Evolutionary conservation across 371 early-diverging fungal species (phyloP).

Genomic region (Apophysomyces elegans): DNA sequence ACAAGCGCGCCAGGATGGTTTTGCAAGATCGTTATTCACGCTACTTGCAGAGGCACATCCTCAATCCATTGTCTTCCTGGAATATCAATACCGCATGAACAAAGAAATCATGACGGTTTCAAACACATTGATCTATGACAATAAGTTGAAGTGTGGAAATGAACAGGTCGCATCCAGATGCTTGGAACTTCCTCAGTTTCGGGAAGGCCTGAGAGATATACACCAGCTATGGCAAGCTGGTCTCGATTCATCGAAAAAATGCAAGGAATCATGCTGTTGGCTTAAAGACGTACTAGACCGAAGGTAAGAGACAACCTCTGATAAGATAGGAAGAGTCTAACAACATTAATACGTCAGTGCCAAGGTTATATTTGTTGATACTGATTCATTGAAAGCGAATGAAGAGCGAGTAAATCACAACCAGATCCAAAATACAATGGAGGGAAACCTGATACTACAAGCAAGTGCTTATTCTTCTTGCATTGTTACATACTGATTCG

Average conservation of each 20-base stretch:
- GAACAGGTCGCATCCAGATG: constrained; percentile 57
- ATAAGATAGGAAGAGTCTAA: not conserved
- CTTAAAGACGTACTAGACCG: constrained; percentile 66
- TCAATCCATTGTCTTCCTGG: constrained; percentile 74
- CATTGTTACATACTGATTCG: not conserved
- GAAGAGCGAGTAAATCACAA: constrained; percentile 60
- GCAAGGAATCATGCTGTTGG: constrained; percentile 62
- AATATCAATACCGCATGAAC: constrained; percentile 98
- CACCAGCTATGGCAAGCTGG: constrained; percentile 17
- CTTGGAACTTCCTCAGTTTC: constrained; percentile 55
- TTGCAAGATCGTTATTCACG: constrained; percentile 77
- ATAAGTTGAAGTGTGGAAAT: constrained; percentile 80
- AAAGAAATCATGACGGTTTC: constrained; percentile 89
- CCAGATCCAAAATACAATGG: constrained; percentile 69
- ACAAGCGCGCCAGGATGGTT: constrained; percentile 55
- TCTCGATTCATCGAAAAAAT: not conserved
- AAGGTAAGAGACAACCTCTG: constrained; percentile 27
- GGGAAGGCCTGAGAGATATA: constrained; percentile 28
- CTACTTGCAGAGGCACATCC: constrained; percentile 84
- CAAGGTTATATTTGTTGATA: constrained; percentile 83
- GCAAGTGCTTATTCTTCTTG: constrained; percentile 17
- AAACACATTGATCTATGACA: constrained; percentile 86
- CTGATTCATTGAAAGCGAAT: constrained; percentile 67
- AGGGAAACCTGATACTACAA: constrained; percentile 68
- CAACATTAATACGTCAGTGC: constrained; percentile 29